These are phyloP conservation scores for Passiflora organensis DNA, from an alignment of 345 rosid genomes.

Conservation along the genomic window DNA sequence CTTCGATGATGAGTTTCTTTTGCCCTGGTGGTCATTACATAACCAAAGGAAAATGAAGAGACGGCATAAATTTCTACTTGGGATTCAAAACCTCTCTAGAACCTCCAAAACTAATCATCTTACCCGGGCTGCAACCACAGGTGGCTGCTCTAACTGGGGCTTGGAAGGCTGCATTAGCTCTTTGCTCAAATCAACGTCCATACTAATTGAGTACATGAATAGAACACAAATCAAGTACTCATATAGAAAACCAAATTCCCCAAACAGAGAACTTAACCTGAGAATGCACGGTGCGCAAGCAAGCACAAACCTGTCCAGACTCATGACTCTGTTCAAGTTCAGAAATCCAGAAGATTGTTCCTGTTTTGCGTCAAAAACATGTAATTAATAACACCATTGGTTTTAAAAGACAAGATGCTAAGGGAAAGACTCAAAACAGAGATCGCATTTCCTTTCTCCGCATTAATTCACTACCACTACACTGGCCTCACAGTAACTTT, in stretches of 20 bases:
- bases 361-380: conserved; percentile 31
- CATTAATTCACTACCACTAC: too few relatives aligned
- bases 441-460: background rate
- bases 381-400: background rate
- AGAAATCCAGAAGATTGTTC: conserved; percentile 77
- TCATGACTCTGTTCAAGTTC: conserved; percentile 84
- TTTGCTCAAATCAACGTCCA: conserved; percentile 84
- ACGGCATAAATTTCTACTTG: background rate
- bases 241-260: background rate
- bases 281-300: background rate
- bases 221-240: conserved; percentile 4
- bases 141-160: conserved; percentile 23
- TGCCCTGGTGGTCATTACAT: conserved; percentile 28
- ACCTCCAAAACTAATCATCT: conserved; percentile 17
- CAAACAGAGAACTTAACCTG: conserved; percentile 9
- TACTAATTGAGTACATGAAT: conserved; percentile 25
- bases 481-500: too few relatives aligned
- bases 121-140: conserved; percentile 35
- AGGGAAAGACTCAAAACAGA: background rate
- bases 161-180: conserved; percentile 55
- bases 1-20: conserved; percentile 23
- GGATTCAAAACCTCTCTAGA: background rate
- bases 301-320: conserved; percentile 66
- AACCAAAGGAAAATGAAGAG: conserved; percentile 1
- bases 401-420: background rate